Percentiles rank a stretch among this genome's conserved stretches.
Evolutionary conservation across 352 stramenopile genomes (phyloP).

Genomic region (Phytophthora gonapodyides): DNA sequence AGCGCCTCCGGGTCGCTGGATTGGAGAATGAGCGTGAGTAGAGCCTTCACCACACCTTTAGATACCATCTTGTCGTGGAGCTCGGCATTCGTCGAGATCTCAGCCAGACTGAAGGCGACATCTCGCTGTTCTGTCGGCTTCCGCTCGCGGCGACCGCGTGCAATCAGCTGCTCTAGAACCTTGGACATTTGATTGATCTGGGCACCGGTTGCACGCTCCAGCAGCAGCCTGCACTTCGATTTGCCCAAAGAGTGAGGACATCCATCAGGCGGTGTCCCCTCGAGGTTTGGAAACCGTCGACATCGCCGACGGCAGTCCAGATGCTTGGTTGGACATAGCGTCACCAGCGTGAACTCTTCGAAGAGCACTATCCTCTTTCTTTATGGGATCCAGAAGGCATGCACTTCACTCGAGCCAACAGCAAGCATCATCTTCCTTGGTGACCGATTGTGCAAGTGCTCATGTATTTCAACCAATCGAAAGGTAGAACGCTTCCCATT

Average conservation of each 20-base stretch:
- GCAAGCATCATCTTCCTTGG: no score
- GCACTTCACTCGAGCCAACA: no score
- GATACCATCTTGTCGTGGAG: conserved; percentile 94
- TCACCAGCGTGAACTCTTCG: no score
- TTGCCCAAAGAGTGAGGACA: conserved; percentile 15
- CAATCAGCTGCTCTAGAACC: conserved; percentile 96
- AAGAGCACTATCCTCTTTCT: no score
- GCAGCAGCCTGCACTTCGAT: background rate
- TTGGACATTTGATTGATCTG: conserved; percentile 73
- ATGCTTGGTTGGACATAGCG: no score
- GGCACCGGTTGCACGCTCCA: no score
- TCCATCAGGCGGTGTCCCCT: conserved; percentile 21
- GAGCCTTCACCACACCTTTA: conserved; percentile 94
- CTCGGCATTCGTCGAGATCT: conserved; percentile 95
- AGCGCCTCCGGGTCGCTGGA: conserved; percentile 94
- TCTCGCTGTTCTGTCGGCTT: conserved; percentile 96
- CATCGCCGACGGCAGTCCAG: no score
- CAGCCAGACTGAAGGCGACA: conserved; percentile 95
- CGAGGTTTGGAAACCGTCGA: conserved; percentile 32
- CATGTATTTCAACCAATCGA: no score
- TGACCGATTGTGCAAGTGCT: no score
- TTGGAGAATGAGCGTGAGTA: conserved; percentile 91
- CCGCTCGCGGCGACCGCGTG: conserved; percentile 92
- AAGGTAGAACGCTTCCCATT: no score
- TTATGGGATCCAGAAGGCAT: no score